Percentiles rank a stretch among this genome's conserved stretches.
These are phyloP conservation scores for Pythium myriotylum DNA, from an alignment of 352 stramenopile genomes.

Conservation along the genomic window DNA sequence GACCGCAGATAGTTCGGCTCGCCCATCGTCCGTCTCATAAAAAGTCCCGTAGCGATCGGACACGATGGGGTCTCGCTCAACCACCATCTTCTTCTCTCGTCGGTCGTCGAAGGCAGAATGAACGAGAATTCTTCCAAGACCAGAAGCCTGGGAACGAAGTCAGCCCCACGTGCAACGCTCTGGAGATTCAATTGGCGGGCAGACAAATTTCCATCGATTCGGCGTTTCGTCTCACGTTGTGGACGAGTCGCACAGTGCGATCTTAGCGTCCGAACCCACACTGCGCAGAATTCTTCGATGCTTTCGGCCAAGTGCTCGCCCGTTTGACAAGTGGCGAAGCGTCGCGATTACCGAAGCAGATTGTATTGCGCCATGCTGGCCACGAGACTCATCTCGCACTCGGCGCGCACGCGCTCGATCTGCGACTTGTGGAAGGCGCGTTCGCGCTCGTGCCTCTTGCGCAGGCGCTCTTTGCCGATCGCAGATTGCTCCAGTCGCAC, in stretches of 20 bases:
- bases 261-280: too few species aligned
- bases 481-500: constrained; percentile 48
- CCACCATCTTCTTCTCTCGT: constrained; percentile 2
- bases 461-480: constrained; percentile 48
- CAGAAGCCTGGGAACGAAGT: too few species aligned
- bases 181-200: neutral
- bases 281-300: too few species aligned
- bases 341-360: constrained; percentile 50
- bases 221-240: neutral
- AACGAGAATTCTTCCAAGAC: too few species aligned
- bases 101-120: neutral
- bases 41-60: constrained; percentile 36
- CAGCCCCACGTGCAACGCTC: neutral
- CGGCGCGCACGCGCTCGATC: constrained; percentile 58
- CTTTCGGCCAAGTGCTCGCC: too few species aligned
- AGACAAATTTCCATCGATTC: too few species aligned
- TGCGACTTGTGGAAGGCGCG: constrained; percentile 56
- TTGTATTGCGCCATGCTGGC: constrained; percentile 71
- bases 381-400: constrained; percentile 72
- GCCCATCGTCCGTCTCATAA: constrained; percentile 10
- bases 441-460: constrained; percentile 54
- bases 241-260: neutral
- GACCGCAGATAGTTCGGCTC: constrained; percentile 6
- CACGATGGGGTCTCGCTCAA: constrained; percentile 13
- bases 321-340: neutral